A percentile compares a stretch with the other conserved stretches of the same genome.
phyloP scores from a whole-genome alignment of 805 yeast species.

The Cyberlindnera samutprakarnensis region DNA sequence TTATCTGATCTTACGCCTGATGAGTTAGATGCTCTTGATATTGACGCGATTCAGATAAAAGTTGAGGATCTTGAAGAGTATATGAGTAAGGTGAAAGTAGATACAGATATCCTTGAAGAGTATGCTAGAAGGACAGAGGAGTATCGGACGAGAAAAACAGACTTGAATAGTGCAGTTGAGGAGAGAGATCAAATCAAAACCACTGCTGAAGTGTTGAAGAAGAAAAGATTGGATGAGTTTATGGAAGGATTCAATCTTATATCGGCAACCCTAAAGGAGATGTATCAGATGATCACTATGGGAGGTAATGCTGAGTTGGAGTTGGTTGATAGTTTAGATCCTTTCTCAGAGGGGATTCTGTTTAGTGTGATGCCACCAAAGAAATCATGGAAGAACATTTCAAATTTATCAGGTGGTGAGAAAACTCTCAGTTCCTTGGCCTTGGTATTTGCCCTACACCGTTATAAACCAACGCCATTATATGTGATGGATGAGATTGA shows the following conservation, averaged over 20 bases:
- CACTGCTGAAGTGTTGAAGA: slow-evolving; percentile 60
- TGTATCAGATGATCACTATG: slow-evolving; percentile 98
- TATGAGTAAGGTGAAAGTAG: slow-evolving; percentile 51
- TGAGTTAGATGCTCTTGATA: slow-evolving; percentile 41
- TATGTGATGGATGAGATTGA: slow-evolving; percentile 99
- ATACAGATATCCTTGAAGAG: slow-evolving; percentile 69
- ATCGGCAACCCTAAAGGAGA: slow-evolving; percentile 82
- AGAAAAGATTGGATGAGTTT: slow-evolving; percentile 76
- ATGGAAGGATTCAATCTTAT: slow-evolving; percentile 88
- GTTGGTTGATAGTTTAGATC: slow-evolving; percentile 90
- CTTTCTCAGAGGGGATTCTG: slow-evolving; percentile 94
- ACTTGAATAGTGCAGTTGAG: slow-evolving; percentile 59
- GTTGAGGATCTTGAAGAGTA: slow-evolving; percentile 48
- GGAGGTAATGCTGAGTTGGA: slow-evolving; percentile 99
- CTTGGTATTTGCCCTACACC: slow-evolving; percentile 90
- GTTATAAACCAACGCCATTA: slow-evolving; percentile 92
- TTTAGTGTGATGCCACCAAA: slow-evolving; percentile 99
- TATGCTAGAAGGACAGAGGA: slow-evolving; percentile 64
- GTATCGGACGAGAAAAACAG: slow-evolving; percentile 52
- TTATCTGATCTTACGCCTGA: slow-evolving; percentile 41
- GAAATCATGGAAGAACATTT: slow-evolving; percentile 93
- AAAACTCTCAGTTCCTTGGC: slow-evolving; percentile 93
- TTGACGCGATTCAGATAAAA: slow-evolving; percentile 40
- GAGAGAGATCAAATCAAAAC: slow-evolving; percentile 57
- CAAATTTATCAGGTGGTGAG: slow-evolving; percentile 96